A percentile compares a stretch with the other conserved stretches of the same genome.
phyloP scores from a whole-genome alignment of 768 basidiomycete species.

The Chiua virens region DNA sequence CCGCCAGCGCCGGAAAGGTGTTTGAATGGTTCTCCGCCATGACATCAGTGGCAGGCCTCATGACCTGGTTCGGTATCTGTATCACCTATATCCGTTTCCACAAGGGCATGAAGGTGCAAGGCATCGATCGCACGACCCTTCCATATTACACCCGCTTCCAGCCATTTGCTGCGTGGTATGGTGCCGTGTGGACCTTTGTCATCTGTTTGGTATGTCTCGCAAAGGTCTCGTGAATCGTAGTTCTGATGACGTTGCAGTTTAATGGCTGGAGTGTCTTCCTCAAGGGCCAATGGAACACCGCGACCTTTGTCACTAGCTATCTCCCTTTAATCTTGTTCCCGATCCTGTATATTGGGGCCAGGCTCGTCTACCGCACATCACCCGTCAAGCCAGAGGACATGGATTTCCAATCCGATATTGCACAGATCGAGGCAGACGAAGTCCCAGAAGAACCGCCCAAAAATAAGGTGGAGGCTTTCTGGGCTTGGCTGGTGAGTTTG shows the following conservation, averaged over 20 bases:
- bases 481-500: constrained; percentile 73
- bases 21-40: constrained; percentile 82
- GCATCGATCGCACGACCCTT: constrained; percentile 65
- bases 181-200: constrained; percentile 34
- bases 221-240: background rate
- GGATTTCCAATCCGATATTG: constrained; percentile 78
- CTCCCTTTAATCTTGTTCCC: constrained; percentile 73
- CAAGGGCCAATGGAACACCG: constrained; percentile 50
- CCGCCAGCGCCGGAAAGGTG: constrained; percentile 62
- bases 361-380: constrained; percentile 39
- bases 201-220: constrained; percentile 59
- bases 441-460: constrained; percentile 71
- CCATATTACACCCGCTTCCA: constrained; percentile 71
- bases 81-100: constrained; percentile 83
- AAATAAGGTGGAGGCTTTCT: constrained; percentile 68
- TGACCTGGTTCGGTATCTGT: constrained; percentile 81
- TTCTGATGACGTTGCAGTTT: constrained; percentile 43
- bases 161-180: constrained; percentile 70
- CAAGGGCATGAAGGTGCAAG: constrained; percentile 78
- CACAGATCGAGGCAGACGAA: constrained; percentile 67
- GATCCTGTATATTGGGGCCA: constrained; percentile 62
- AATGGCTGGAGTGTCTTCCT: constrained; percentile 55
- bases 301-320: constrained; percentile 84
- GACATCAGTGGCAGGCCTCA: constrained; percentile 65
- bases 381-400: constrained; percentile 55